phyloP scores from a whole-genome alignment of 1,139 yeast genomes.

The Diutina catenulata region DNA sequence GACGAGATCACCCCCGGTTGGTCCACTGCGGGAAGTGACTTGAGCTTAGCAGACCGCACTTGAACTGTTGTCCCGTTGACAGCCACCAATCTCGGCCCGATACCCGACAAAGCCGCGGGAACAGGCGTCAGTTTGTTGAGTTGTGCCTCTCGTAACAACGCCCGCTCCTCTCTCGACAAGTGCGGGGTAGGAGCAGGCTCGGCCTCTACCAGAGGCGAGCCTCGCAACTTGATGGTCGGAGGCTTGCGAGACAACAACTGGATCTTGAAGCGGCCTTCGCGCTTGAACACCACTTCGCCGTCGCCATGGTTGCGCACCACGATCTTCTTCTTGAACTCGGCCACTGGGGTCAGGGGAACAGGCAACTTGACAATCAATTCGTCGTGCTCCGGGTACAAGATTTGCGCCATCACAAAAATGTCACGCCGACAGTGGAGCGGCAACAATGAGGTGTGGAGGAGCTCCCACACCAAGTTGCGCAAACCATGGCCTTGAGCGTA shows the following conservation, averaged over 20 bases:
- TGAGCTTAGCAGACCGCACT: too few relatives aligned
- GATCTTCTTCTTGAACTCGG: conserved; percentile 45
- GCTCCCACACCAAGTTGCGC: conserved; percentile 51
- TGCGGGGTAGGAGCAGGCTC: conserved; percentile 4
- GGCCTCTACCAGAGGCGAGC: conserved; percentile 6
- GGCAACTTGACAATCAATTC: conserved; percentile 49
- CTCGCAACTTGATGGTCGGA: conserved; percentile 4
- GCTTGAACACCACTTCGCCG: conserved; percentile 30
- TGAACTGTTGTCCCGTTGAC: conserved; percentile 1
- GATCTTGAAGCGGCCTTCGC: conserved; percentile 36
- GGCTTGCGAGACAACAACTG: conserved; percentile 14
- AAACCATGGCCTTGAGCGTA: conserved; percentile 56
- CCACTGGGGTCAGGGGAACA: conserved; percentile 42
- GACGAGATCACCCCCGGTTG: too few relatives aligned
- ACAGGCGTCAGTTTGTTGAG: conserved; percentile 6
- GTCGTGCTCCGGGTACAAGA: conserved; percentile 56
- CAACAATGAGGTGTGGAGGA: conserved; percentile 49
- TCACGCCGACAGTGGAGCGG: conserved; percentile 51
- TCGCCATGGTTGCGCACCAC: conserved; percentile 41
- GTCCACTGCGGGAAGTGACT: too few relatives aligned
- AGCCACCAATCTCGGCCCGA: conserved; percentile 2
- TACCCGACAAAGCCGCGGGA: conserved; percentile 2
- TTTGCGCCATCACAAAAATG: conserved; percentile 52
- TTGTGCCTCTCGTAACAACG: conserved; percentile 4
- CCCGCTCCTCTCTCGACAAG: not conserved